Percentiles rank a stretch among this genome's conserved stretches.
These are phyloP conservation scores for Fomitopsis palustris DNA, from an alignment of 1,284 basidiomycete species.

Conservation along the genomic window DNA sequence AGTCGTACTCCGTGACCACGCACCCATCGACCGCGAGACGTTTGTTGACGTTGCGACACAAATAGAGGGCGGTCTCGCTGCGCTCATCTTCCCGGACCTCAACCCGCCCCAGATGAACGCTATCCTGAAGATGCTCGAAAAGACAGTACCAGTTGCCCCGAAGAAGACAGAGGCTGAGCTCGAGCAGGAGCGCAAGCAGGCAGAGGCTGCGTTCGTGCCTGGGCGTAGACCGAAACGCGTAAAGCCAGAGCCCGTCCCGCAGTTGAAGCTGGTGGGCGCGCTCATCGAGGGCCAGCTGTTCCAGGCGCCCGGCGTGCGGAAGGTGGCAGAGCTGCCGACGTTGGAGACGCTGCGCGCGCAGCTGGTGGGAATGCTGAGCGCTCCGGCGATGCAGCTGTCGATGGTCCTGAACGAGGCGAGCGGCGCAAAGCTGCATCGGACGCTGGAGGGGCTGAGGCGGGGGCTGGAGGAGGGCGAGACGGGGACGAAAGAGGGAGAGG, in stretches of 20 bases:
- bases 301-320: slow-evolving; percentile 49
- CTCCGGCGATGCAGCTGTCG: slow-evolving; percentile 67
- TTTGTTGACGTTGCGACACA: slow-evolving; percentile 50
- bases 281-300: slow-evolving; percentile 72
- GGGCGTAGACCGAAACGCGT: slow-evolving; percentile 61
- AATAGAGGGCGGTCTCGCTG: slow-evolving; percentile 57
- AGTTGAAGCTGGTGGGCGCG: slow-evolving; percentile 70
- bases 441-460: slow-evolving; percentile 74
- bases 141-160: slow-evolving; percentile 56
- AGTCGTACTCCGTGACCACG: slow-evolving; percentile 60
- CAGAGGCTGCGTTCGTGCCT: slow-evolving; percentile 53
- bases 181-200: slow-evolving; percentile 43
- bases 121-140: slow-evolving; percentile 65
- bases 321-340: slow-evolving; percentile 65
- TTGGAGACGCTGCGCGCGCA: slow-evolving; percentile 71
- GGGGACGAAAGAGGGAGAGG: background rate
- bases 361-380: slow-evolving; percentile 70
- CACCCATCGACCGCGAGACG: slow-evolving; percentile 44
- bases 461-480: slow-evolving; percentile 57
- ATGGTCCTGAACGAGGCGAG: slow-evolving; percentile 68
- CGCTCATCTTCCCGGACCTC: slow-evolving; percentile 63
- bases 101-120: slow-evolving; percentile 68
- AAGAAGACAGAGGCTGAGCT: slow-evolving; percentile 48
- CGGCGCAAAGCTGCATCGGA: slow-evolving; percentile 71
- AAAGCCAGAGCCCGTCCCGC: slow-evolving; percentile 51